Percentiles rank a stretch among this genome's conserved stretches.
phyloP scores from a whole-genome alignment of 805 yeast species.

The Suhomyces kilbournensis region DNA sequence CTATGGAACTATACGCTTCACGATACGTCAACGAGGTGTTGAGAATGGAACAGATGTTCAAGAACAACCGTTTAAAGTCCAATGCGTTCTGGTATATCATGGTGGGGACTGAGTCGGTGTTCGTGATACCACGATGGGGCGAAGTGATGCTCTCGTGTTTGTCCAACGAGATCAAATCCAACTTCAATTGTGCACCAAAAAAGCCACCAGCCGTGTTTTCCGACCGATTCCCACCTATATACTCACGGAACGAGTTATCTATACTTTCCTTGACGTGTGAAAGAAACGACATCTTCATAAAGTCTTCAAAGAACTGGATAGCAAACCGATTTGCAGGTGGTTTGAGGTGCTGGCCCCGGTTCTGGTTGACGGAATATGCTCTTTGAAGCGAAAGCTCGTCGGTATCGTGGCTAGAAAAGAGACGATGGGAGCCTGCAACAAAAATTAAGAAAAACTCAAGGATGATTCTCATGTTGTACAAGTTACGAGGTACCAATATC shows the following conservation, averaged over 20 bases:
- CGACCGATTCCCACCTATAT: constrained; percentile 16
- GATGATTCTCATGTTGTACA: constrained; percentile 77
- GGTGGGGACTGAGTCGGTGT: neutral
- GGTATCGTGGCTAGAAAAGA: constrained; percentile 20
- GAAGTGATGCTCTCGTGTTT: constrained; percentile 9
- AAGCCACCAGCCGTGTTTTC: neutral
- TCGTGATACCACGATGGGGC: neutral
- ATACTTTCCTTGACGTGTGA: constrained; percentile 61
- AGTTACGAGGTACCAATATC: constrained; percentile 62
- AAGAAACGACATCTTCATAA: constrained; percentile 63
- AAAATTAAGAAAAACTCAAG: constrained; percentile 71
- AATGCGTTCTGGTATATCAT: constrained; percentile 43
- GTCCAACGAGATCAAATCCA: constrained; percentile 34
- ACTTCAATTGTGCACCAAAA: constrained; percentile 11
- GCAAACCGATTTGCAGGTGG: constrained; percentile 14
- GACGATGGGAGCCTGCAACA: constrained; percentile 51
- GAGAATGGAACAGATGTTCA: constrained; percentile 48
- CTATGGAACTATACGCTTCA: constrained; percentile 49
- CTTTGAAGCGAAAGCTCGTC: constrained; percentile 1
- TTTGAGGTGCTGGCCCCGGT: neutral
- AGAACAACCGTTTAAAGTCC: constrained; percentile 46
- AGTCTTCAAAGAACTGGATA: constrained; percentile 53
- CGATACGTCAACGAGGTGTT: constrained; percentile 62
- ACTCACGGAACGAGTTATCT: constrained; percentile 47
- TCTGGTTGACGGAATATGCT: neutral